Evolutionary conservation across 768 basidiomycete species (phyloP), one percentile per base, ranked within the genome.

Genomic region (Boletus rubescentipes): DNA sequence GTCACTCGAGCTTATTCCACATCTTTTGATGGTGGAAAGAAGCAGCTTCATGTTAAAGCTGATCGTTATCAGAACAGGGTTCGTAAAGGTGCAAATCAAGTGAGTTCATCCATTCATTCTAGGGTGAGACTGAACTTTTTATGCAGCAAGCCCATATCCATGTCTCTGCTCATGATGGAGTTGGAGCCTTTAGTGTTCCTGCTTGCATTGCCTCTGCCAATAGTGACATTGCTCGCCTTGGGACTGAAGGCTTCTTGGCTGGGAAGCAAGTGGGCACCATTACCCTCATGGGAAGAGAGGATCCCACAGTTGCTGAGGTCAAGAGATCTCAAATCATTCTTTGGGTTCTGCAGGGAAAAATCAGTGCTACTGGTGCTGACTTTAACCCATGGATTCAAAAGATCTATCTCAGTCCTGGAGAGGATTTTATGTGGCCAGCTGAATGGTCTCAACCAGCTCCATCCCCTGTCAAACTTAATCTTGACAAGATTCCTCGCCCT

Each of bases 301-400:
- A 72, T 36, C 80, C 79, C 1, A 90, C 88, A 4, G 64, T 60
- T 20, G 86, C 89, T 26, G 86, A 89, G 55, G 67, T 68, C 5
- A 72, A 77, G 42, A 77, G 71, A 23, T 55, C 61, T 5, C 45
- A 59, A 10, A 39, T 65, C 14, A 56, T 77, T 9, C 66, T 77
- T 2, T 52, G 59, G 42, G 57, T 67, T 29, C 64, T 79, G 15
- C 78, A 79, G 48, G 74, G 74, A 5, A 43, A 30, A 5, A 49
- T 63, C 9, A 53, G 59, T 31, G 26, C 70, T 45, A 60, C 61
- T 57, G 67, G 63, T 34, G 10, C 54, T 58, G 62, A 63, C 35
- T 55, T 73, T 21, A 74, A 66, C 38, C 72, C 75, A 45, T 78
- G 77, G 69, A 59, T 75, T 18, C 57, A 68, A 14, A 64, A 65